Base-by-base conservation (phyloP, 2,329 filamentous ascomycete species). In the Phaeoacremonium minimum region DNA sequence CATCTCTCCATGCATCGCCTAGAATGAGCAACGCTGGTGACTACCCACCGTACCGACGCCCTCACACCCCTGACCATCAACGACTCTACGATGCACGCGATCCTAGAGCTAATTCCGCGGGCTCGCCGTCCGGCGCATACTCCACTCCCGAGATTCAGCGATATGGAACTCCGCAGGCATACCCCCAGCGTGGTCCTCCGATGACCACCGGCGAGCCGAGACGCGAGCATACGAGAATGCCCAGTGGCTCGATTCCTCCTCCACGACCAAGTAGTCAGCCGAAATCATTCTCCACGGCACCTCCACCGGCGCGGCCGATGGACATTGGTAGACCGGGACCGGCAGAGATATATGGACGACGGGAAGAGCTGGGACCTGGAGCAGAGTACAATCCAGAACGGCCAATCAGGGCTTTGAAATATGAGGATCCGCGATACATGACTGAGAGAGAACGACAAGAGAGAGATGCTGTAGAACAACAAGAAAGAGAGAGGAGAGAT, bases 61-160 rank as follows among this genome's bases (percentile, higher is more conserved):
- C 84, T 3, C 80, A 85, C 40, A 88, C 84, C 0, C 85, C 85
- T n/a, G 84, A 88, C 30, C 79, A 81, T 42, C 67, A 72, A 32
- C 71, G 76, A 49, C 63, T 65, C 37, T 77, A 78, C 61, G 68
- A 79, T 39, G 32, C 52, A 37, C 49, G 64, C 46, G 56, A 60
- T 47, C 53, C 52, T 45, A 41, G 47, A 9, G 55, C 61, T 16
- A 59, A 61, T 43, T 52, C 63, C 4, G 66, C 64, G 13, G 66
- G 64, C 5, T 76, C 75, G 12, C 72, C 73, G 6, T 63, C 71
- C 46, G 63, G 61, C 36, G 56, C 66, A 28, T 75, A 75, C 44
- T 65, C 63, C 4, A 80, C 77, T 0, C 77, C 76, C 17, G 78
- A 80, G 45, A 54, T 73, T 14, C 70, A 72, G 43, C 70, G 75